Evolutionary conservation across 164 flowering plant species (phyloP).

Genomic region (Magnolia officinalis): DNA sequence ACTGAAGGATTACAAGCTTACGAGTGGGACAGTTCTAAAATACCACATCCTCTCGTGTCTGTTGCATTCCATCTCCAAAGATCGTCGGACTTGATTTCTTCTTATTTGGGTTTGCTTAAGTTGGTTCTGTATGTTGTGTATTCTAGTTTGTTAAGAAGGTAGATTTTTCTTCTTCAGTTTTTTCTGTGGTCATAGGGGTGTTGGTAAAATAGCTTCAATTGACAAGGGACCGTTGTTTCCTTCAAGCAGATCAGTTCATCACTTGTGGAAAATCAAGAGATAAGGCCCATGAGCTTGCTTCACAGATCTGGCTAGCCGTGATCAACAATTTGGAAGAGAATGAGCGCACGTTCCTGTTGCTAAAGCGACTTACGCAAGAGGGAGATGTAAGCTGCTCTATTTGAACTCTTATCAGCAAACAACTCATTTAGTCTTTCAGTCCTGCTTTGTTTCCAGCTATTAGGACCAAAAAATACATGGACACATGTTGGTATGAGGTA

Average conservation of each 20-base stretch:
- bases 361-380: slow-evolving; percentile 66
- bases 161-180: neutral
- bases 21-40: too few species aligned
- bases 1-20: too few species aligned
- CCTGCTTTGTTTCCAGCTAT: neutral
- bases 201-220: neutral
- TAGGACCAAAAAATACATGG: neutral
- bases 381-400: slow-evolving; percentile 52
- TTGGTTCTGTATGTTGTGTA: too few species aligned
- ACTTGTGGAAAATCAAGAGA: slow-evolving; percentile 75
- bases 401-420: neutral
- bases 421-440: neutral
- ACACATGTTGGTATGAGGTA: neutral
- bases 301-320: slow-evolving; percentile 75
- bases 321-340: slow-evolving; percentile 80
- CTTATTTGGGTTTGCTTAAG: too few species aligned
- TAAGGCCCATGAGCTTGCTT: slow-evolving; percentile 67
- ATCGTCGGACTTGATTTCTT: too few species aligned
- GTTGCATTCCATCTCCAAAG: too few species aligned
- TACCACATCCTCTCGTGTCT: too few species aligned
- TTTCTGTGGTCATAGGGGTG: neutral
- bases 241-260: slow-evolving; percentile 70
- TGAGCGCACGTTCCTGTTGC: slow-evolving; percentile 56
- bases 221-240: neutral
- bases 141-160: too few species aligned